Conservation (phyloP, 2,329 filamentous ascomycete genomes). For the Tolypocladium guangdongense region DNA sequence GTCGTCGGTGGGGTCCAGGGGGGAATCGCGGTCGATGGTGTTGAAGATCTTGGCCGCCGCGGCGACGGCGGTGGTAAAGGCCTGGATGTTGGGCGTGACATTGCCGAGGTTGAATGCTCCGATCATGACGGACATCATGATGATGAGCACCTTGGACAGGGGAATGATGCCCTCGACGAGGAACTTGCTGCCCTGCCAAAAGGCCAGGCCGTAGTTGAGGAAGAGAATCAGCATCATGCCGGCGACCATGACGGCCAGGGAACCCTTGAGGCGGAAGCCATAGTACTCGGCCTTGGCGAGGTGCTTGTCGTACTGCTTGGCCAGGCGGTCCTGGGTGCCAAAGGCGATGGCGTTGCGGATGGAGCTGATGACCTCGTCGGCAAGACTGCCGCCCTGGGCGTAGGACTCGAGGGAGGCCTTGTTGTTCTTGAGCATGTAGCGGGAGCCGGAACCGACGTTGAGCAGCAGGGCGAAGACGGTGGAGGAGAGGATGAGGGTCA, state of each 20-base stretch:
- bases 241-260: constrained; percentile 69
- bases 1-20: constrained; percentile 63
- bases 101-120: constrained; percentile 87
- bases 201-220: constrained; percentile 76
- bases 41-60: constrained; percentile 87
- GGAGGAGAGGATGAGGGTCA: constrained; percentile 77
- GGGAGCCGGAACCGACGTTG: constrained; percentile 63
- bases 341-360: constrained; percentile 89
- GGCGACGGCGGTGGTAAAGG: constrained; percentile 72
- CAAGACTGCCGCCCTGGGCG: constrained; percentile 74
- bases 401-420: constrained; percentile 70
- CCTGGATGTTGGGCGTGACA: constrained; percentile 73
- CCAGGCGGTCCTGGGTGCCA: constrained; percentile 85
- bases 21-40: constrained; percentile 82
- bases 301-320: constrained; percentile 71
- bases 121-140: constrained; percentile 85
- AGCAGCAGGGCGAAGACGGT: constrained; percentile 71
- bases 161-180: constrained; percentile 54
- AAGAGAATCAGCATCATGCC: constrained; percentile 77
- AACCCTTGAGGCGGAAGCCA: constrained; percentile 65
- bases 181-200: constrained; percentile 78
- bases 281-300: constrained; percentile 61
- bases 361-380: constrained; percentile 89
- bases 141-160: constrained; percentile 66
- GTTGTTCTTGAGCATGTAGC: constrained; percentile 70